A percentile compares a stretch with the other conserved stretches of the same genome.
These are phyloP conservation scores for Penicillium aurantiogriseum DNA, from an alignment of 2,329 filamentous ascomycete species.

Conservation along the genomic window DNA sequence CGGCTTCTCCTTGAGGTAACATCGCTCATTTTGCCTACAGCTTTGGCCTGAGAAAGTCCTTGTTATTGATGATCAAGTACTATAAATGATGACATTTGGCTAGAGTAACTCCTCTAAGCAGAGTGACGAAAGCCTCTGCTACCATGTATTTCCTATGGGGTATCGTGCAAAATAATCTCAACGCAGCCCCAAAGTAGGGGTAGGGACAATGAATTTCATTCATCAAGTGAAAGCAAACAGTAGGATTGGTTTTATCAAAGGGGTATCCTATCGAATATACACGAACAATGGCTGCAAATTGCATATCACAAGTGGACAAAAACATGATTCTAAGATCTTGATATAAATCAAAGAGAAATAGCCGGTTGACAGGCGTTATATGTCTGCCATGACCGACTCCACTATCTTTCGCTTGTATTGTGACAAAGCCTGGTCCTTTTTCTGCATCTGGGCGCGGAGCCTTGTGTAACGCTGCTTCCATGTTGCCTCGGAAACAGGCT, in stretches of 20 bases:
- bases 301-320: background rate
- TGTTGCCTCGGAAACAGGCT: slow-evolving; percentile 27
- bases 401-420: slow-evolving; percentile 45
- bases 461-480: slow-evolving; percentile 44
- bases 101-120: background rate
- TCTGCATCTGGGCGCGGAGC: slow-evolving; percentile 39
- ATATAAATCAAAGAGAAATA: background rate
- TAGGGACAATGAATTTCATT: background rate
- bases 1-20: background rate
- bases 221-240: background rate
- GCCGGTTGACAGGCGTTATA: slow-evolving; percentile 20
- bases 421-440: slow-evolving; percentile 38
- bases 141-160: background rate
- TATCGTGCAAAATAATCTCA: too few species aligned
- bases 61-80: background rate
- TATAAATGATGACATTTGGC: background rate
- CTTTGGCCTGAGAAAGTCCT: background rate
- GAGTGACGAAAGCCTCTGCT: background rate
- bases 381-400: slow-evolving; percentile 45
- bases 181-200: background rate
- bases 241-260: slow-evolving; percentile 3
- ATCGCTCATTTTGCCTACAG: background rate
- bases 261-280: slow-evolving; percentile 4
- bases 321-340: background rate
- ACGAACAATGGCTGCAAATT: background rate